phyloP scores from a whole-genome alignment of 495 filamentous ascomycete species.

The Elasticomyces elasticus region DNA sequence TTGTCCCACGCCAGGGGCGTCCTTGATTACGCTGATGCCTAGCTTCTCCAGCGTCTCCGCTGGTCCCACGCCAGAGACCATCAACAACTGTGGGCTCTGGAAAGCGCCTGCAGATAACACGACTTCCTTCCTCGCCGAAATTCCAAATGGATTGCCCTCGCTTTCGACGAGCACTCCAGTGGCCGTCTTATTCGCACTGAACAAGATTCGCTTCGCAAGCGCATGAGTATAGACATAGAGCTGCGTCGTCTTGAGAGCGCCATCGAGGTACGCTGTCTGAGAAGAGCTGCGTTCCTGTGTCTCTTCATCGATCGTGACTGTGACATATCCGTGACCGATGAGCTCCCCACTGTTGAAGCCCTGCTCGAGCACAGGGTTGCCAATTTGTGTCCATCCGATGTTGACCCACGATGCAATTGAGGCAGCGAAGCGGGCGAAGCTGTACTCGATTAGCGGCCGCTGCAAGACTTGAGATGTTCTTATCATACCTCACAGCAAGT shows the following conservation, averaged over 20 bases:
- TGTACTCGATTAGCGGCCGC: too few species aligned
- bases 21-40: slow-evolving; percentile 14
- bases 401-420: too few species aligned
- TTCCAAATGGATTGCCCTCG: slow-evolving; percentile 24
- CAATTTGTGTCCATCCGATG: slow-evolving; percentile 33
- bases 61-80: slow-evolving; percentile 27
- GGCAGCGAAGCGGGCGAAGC: too few species aligned
- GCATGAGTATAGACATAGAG: slow-evolving; percentile 34
- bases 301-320: slow-evolving; percentile 29
- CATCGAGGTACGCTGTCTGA: slow-evolving; percentile 35
- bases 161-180: slow-evolving; percentile 40
- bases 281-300: slow-evolving; percentile 32
- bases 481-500: slow-evolving; percentile 42
- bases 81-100: slow-evolving; percentile 32
- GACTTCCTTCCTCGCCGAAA: slow-evolving; percentile 44
- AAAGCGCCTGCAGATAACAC: slow-evolving; percentile 47
- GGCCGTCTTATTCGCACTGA: slow-evolving; percentile 38
- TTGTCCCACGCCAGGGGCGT: slow-evolving; percentile 26
- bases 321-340: slow-evolving; percentile 26
- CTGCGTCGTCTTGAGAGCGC: slow-evolving; percentile 17
- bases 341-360: slow-evolving; percentile 25
- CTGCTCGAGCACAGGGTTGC: slow-evolving; percentile 34
- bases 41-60: slow-evolving; percentile 5
- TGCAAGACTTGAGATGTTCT: too few species aligned
- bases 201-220: slow-evolving; percentile 37